Percentiles rank a stretch among this genome's conserved stretches.
Conservation (phyloP, 495 filamentous ascomycete species). For the Penicillium cosmopolitanum region DNA sequence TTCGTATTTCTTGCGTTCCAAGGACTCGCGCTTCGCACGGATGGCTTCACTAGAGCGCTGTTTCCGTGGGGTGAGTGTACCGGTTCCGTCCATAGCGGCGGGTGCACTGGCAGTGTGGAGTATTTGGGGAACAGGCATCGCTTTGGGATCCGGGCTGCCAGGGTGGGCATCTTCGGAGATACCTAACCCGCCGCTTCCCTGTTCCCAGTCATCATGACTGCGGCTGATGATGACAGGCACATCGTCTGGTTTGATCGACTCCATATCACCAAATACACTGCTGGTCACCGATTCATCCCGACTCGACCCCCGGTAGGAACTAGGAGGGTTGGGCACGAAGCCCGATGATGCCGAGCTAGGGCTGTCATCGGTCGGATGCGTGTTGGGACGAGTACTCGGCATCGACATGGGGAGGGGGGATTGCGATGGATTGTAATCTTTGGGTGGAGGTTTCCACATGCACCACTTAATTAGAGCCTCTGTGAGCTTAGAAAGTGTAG, state of each 20-base stretch:
- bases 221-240: conserved; percentile 74
- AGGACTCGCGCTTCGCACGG: conserved; percentile 71
- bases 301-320: conserved; percentile 76
- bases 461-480: conserved; percentile 85
- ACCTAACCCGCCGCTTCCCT: conserved; percentile 65
- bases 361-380: conserved; percentile 68
- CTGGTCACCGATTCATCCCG: conserved; percentile 85
- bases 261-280: conserved; percentile 82
- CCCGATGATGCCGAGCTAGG: conserved; percentile 81
- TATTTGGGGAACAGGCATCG: conserved; percentile 53
- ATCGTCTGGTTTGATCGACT: conserved; percentile 78
- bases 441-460: conserved; percentile 83
- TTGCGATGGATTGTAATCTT: conserved; percentile 48
- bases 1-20: conserved; percentile 76
- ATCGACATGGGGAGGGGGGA: conserved; percentile 57
- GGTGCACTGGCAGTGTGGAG: conserved; percentile 71
- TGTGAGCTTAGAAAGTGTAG: conserved; percentile 83
- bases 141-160: conserved; percentile 31
- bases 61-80: conserved; percentile 56
- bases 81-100: conserved; percentile 56
- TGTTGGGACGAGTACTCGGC: conserved; percentile 63
- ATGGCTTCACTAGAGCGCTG: conserved; percentile 79
- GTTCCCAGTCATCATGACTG: conserved; percentile 74
- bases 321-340: conserved; percentile 68
- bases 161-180: conserved; percentile 59